These are phyloP conservation scores for Ogataea naganishii DNA, from an alignment of 805 yeast species.

Conservation along the genomic window DNA sequence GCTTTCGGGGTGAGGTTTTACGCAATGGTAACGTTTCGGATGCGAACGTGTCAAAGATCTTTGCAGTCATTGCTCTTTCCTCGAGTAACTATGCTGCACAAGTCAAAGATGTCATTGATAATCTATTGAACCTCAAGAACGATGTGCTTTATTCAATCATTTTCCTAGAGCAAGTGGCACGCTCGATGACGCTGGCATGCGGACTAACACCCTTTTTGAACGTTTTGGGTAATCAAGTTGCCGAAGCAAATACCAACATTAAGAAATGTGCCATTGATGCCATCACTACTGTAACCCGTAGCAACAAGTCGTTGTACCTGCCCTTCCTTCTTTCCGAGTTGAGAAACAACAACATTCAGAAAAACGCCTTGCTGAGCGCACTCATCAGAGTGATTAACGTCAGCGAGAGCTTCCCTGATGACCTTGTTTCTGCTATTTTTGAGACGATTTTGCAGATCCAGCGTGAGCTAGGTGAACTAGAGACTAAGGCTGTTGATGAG, in stretches of 20 bases:
- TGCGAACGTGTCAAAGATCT: conserved; percentile 16
- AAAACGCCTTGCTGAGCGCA: no score
- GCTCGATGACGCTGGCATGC: conserved; percentile 22
- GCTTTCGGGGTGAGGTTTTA: conserved; percentile 8
- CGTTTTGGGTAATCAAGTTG: conserved; percentile 18
- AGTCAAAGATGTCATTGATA: conserved; percentile 11
- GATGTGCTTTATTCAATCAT: conserved; percentile 22
- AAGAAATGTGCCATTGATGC: conserved; percentile 43
- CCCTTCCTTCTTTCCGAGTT: conserved; percentile 25
- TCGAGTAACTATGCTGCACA: conserved; percentile 24
- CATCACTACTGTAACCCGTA: conserved; percentile 39
- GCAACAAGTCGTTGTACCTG: conserved; percentile 29
- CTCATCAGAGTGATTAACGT: no score
- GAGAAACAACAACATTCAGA: no score
- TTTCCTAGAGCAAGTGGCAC: conserved; percentile 44
- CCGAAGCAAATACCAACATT: conserved; percentile 27
- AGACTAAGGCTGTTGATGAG: conserved; percentile 6
- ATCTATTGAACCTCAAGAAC: conserved; percentile 12
- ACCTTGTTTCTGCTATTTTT: no score
- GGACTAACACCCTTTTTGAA: conserved; percentile 27
- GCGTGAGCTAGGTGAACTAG: conserved; percentile 3
- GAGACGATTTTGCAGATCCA: no score
- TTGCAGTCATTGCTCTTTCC: conserved; percentile 25
- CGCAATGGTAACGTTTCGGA: conserved; percentile 14
- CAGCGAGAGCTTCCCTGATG: no score